Evolutionary conservation across 2,329 filamentous ascomycete genomes (phyloP), one percentile per base, ranked within the genome.

Genomic region (Trichoderma brevicompactum): DNA sequence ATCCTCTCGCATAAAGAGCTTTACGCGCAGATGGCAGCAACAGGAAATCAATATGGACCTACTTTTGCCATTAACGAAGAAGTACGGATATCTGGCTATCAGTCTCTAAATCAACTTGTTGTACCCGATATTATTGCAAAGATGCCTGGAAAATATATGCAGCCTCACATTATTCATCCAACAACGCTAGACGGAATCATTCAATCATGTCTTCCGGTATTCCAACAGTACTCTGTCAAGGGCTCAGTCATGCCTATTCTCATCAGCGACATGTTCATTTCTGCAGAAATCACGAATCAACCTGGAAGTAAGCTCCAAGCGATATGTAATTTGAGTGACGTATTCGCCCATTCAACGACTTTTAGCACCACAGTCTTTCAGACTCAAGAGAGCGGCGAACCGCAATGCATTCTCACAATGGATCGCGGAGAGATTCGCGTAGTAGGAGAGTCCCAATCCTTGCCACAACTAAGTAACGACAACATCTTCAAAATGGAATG

Each of bases 161-260:
- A 80, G 67, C 76, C 79, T 4, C 82, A 86, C 68, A 60, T 85
- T 4, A 79, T 87, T 13, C 85, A 88, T 68, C 85, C 85, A 0
- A 80, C 82, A 5, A 86, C 85, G 0, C 76, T 87, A 9, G 85
- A 87, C 68, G 75, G 81, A 2, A 80, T 87, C 71, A 80, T 88
- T 19, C 85, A 88, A 64, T 79, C 79, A 0, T 76, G 83, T 1
- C 81, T 86, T 59, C 76, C 78, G 2, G 73, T 84, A 2, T 63
- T 63, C 38, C 59, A 63, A 12, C 59, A 63, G 23, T 34, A 63
- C 13, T 63, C 59, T 10, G 34, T 19, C 13, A 48, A 28, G 5
- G 59, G 59, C 0, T 63, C 59, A 1, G 59, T 63, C 5, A 63
- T 63, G 59, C 59, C 59, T 2, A 54, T 63, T 28, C 32, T 63